A percentile compares a stretch with the other conserved stretches of the same genome.
Evolutionary conservation across 2,329 filamentous ascomycete genomes (phyloP).

Genomic region (Pseudomassariella vexata): DNA sequence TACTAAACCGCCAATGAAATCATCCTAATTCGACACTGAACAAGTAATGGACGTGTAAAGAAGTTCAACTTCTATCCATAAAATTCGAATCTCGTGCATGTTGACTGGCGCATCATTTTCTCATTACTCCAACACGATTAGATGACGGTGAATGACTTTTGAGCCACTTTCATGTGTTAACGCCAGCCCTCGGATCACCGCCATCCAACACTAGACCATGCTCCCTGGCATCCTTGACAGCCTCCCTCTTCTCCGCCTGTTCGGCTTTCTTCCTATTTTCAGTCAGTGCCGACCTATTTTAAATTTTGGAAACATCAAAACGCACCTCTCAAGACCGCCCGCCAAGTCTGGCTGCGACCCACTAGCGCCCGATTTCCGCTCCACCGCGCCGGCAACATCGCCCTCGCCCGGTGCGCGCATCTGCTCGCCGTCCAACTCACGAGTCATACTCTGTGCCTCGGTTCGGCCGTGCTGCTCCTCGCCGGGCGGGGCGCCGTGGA

Average conservation of each 20-base stretch:
- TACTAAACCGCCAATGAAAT: too few species aligned
- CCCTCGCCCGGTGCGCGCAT: constrained; percentile 23
- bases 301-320: too few species aligned
- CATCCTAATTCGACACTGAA: too few species aligned
- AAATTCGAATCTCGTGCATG: too few species aligned
- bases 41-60: too few species aligned
- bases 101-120: too few species aligned
- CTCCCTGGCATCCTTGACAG: constrained; percentile 18
- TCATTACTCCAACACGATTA: too few species aligned
- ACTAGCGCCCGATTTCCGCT: constrained; percentile 18
- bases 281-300: too few species aligned
- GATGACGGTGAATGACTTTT: too few species aligned
- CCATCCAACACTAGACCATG: constrained; percentile 16
- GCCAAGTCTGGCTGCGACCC: constrained; percentile 22
- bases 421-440: constrained; percentile 22
- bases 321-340: constrained; percentile 24
- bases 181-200: constrained; percentile 14
- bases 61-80: too few species aligned
- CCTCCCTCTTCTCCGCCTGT: constrained; percentile 10
- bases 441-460: constrained; percentile 12
- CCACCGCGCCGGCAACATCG: constrained; percentile 18
- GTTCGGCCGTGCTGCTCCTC: constrained; percentile 16
- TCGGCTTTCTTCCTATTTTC: constrained; percentile 20
- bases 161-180: constrained; percentile 4
- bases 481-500: constrained; percentile 16